Percentiles rank a stretch among this genome's conserved stretches.
phyloP scores from a whole-genome alignment of 805 yeast species.

The Myxozyma melibiosi region DNA sequence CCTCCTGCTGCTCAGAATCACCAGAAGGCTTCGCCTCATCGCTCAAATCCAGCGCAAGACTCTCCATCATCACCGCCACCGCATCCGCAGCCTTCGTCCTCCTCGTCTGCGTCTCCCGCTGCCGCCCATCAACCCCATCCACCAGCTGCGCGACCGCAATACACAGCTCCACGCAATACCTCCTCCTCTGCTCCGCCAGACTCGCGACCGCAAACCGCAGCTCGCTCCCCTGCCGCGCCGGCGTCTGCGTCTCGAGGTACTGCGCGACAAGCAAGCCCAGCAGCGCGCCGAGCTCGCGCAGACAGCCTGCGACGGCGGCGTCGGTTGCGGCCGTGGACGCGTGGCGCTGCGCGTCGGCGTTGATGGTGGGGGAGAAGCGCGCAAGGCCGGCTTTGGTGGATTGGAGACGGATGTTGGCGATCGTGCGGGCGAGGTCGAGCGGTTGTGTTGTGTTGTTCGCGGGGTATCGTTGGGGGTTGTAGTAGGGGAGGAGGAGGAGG shows the following conservation, averaged over 20 bases:
- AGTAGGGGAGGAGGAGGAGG: too few species aligned
- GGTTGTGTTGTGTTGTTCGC: background rate
- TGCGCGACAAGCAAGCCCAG: conserved; percentile 9
- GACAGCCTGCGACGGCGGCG: conserved; percentile 8
- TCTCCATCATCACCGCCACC: background rate
- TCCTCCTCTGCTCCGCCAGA: conserved; percentile 8
- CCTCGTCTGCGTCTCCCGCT: background rate
- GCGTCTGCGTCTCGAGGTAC: background rate
- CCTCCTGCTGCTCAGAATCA: too few species aligned
- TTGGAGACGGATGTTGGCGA: conserved; percentile 24
- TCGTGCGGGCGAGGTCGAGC: conserved; percentile 11
- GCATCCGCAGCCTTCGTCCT: background rate
- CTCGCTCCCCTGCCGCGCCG: background rate
- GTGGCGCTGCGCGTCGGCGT: conserved; percentile 13
- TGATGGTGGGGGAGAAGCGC: conserved; percentile 11
- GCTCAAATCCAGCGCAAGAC: too few species aligned
- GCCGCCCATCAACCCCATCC: conserved; percentile 17
- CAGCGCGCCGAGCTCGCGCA: conserved; percentile 11
- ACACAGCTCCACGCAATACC: conserved; percentile 9
- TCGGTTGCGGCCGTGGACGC: background rate
- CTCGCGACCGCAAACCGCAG: conserved; percentile 6
- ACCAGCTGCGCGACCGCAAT: conserved; percentile 14
- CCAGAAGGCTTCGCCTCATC: too few species aligned
- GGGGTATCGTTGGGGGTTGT: background rate
- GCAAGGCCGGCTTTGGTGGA: conserved; percentile 27